Conservation (phyloP, 306 rosid genomes). For the Abrus pulchellus region DNA sequence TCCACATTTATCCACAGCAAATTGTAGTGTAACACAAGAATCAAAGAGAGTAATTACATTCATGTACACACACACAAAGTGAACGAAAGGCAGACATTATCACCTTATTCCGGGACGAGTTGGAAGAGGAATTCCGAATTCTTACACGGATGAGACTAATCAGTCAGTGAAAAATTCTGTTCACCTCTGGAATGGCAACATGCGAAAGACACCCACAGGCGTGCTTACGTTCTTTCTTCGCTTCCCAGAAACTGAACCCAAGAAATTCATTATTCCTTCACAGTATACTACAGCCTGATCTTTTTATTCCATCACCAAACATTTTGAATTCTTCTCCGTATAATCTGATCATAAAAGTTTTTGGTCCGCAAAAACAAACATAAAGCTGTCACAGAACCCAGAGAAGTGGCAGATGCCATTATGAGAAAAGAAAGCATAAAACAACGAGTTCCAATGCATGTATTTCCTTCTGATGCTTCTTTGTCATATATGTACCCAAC, state of each 20-base stretch:
- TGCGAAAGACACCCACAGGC: too few relatives aligned
- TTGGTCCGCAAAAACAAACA: conserved; percentile 66
- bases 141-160: too few relatives aligned
- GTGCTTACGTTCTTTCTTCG: too few relatives aligned
- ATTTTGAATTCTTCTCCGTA: conserved; percentile 47
- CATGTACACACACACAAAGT: background rate
- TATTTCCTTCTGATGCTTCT: conserved; percentile 59
- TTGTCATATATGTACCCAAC: conserved; percentile 75
- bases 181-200: too few relatives aligned
- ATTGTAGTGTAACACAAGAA: background rate
- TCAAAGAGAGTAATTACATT: background rate
- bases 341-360: conserved; percentile 58
- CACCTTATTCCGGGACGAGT: too few relatives aligned
- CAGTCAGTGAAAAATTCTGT: too few relatives aligned
- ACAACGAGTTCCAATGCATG: conserved; percentile 64
- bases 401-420: conserved; percentile 62
- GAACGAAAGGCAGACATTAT: background rate
- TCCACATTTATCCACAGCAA: conserved; percentile 23
- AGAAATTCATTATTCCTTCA: conserved; percentile 30
- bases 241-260: too few relatives aligned
- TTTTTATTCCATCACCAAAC: conserved; percentile 35
- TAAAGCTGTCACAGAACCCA: conserved; percentile 65
- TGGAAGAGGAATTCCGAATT: too few relatives aligned
- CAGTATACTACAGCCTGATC: background rate
- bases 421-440: conserved; percentile 63